These are phyloP conservation scores for Ambrosia artemisiifolia DNA, from an alignment of 129 eudicot species.

Conservation along the genomic window DNA sequence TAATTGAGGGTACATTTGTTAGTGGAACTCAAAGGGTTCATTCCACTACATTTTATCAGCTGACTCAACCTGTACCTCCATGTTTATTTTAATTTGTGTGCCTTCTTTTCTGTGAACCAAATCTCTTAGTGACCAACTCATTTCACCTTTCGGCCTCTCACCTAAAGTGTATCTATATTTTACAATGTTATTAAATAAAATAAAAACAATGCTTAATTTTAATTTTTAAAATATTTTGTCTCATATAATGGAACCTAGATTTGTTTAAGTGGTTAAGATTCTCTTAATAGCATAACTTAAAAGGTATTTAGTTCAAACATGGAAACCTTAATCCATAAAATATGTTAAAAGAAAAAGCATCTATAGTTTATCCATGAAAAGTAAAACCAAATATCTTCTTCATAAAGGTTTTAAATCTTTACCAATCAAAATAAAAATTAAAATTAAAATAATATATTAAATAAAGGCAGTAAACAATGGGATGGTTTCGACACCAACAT, in stretches of 20 bases:
- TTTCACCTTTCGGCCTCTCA: slow-evolving; percentile 27
- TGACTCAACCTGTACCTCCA: slow-evolving; percentile 24
- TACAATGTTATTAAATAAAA: background rate
- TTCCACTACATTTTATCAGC: slow-evolving; percentile 42
- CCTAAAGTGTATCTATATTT: background rate
- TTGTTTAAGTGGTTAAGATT: background rate
- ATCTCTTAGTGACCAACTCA: slow-evolving; percentile 23
- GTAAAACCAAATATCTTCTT: background rate
- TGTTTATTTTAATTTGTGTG: slow-evolving; percentile 17
- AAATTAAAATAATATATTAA: too few species aligned
- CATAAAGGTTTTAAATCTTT: background rate
- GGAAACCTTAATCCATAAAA: background rate
- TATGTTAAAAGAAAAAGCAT: background rate
- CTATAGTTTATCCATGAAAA: background rate
- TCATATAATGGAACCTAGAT: background rate
- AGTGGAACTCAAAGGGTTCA: slow-evolving; percentile 49
- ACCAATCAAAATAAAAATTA: background rate
- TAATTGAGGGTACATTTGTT: slow-evolving; percentile 43
- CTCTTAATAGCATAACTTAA: background rate
- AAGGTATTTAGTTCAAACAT: background rate
- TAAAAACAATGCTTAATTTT: background rate
- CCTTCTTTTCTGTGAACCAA: slow-evolving; percentile 25
- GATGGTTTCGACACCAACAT: too few species aligned
- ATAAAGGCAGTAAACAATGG: too few species aligned
- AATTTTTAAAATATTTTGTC: background rate